Evolutionary conservation across 2,329 filamentous ascomycete species (phyloP).

Genomic region (Fusarium chaquense): DNA sequence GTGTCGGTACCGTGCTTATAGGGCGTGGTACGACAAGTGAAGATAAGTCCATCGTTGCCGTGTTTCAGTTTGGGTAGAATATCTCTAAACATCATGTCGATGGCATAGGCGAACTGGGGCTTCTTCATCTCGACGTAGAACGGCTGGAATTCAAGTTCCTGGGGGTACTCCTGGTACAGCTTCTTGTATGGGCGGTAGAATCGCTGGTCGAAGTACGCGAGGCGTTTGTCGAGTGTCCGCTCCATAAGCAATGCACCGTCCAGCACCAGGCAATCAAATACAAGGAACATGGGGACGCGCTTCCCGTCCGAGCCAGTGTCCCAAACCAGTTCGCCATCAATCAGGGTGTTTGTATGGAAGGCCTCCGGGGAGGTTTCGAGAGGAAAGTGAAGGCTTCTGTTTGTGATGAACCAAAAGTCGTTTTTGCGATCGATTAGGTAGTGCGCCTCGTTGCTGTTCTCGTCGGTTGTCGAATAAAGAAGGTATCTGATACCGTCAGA

Average conservation of each 20-base stretch:
- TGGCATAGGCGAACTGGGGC: conserved; percentile 89
- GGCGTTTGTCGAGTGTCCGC: conserved; percentile 85
- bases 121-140: conserved; percentile 90
- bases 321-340: conserved; percentile 94
- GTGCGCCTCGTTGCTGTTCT: conserved; percentile 73
- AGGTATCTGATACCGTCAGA: conserved; percentile 96
- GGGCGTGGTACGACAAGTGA: conserved; percentile 89
- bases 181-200: conserved; percentile 78
- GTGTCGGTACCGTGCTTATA: conserved; percentile 93
- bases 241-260: conserved; percentile 81
- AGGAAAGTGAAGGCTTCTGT: conserved; percentile 82
- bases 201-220: conserved; percentile 85
- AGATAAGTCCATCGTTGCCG: conserved; percentile 96
- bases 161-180: conserved; percentile 73
- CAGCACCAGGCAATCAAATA: conserved; percentile 92
- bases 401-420: conserved; percentile 89
- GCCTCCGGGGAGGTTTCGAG: conserved; percentile 70
- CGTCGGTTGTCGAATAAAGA: conserved; percentile 84
- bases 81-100: conserved; percentile 91
- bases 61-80: conserved; percentile 87
- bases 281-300: conserved; percentile 82
- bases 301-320: conserved; percentile 78
- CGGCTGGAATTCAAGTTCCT: conserved; percentile 76
- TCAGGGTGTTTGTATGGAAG: conserved; percentile 83
- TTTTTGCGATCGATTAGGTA: conserved; percentile 98